phyloP scores from a whole-genome alignment of 2,329 filamentous ascomycete species.

The Trichoderma polysporum region DNA sequence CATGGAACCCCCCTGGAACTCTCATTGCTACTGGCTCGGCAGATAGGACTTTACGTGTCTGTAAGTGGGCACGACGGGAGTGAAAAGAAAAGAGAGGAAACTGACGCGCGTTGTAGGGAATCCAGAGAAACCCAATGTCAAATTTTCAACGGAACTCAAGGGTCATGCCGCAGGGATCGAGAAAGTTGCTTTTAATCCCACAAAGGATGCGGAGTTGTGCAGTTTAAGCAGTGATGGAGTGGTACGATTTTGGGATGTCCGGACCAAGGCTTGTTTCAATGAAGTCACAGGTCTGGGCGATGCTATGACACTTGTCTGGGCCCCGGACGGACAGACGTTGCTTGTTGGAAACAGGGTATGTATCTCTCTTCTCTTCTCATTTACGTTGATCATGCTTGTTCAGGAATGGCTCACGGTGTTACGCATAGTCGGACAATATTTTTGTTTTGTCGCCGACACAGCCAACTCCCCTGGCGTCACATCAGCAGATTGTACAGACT shows the following conservation, averaged over 20 bases:
- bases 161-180: constrained; percentile 66
- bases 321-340: constrained; percentile 66
- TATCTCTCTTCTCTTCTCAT: constrained; percentile 2
- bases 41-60: constrained; percentile 71
- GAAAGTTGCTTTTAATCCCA: constrained; percentile 75
- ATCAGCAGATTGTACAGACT: constrained; percentile 63
- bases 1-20: constrained; percentile 84
- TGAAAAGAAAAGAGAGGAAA: background rate
- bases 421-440: constrained; percentile 57
- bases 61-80: constrained; percentile 43
- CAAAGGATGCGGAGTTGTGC: constrained; percentile 73
- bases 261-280: constrained; percentile 68
- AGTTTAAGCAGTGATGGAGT: constrained; percentile 72
- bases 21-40: constrained; percentile 78
- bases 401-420: background rate
- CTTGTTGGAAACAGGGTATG: constrained; percentile 71
- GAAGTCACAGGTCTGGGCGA: constrained; percentile 66
- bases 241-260: constrained; percentile 77
- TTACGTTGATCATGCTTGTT: background rate
- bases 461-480: constrained; percentile 54
- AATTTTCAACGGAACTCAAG: constrained; percentile 73
- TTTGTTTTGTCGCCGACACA: constrained; percentile 62
- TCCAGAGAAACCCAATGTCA: constrained; percentile 70
- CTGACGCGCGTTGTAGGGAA: constrained; percentile 54
- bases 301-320: constrained; percentile 72